A percentile compares a stretch with the other conserved stretches of the same genome.
Evolutionary conservation across 2,329 filamentous ascomycete species (phyloP).

Genomic region (Phyllosticta paracitricarpa): DNA sequence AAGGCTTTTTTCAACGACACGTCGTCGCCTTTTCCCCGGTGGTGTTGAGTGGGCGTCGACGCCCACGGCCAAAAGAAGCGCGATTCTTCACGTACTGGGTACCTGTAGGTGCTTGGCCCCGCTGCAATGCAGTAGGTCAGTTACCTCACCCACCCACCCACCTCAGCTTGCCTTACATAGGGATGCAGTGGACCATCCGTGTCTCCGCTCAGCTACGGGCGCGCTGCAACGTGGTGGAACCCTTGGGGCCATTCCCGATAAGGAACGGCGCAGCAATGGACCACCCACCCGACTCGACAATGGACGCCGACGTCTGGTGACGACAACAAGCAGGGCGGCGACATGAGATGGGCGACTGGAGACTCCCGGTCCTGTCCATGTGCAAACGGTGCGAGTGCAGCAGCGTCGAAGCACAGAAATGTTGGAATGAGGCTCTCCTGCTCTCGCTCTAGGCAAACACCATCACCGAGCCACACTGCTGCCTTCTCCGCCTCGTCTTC

Average conservation of each 20-base stretch:
- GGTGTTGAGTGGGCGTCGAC: background rate
- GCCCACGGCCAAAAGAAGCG: background rate
- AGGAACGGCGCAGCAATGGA: background rate
- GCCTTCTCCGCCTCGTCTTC: background rate
- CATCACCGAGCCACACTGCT: background rate
- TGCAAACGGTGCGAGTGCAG: too few species aligned
- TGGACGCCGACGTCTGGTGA: background rate
- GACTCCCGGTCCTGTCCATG: background rate
- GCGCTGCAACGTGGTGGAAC: background rate
- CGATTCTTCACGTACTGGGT: background rate
- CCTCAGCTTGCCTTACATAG: background rate
- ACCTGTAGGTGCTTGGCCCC: background rate
- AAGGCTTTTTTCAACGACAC: background rate
- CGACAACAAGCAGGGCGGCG: background rate
- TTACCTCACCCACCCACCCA: background rate
- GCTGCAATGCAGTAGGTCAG: background rate
- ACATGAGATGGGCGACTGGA: background rate
- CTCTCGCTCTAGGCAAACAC: background rate
- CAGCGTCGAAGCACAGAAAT: background rate
- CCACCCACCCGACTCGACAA: background rate
- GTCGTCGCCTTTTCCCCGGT: background rate
- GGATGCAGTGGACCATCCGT: background rate
- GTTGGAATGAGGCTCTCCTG: background rate
- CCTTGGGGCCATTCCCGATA: background rate
- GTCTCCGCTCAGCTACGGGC: background rate